Evolutionary conservation across 371 early-diverging fungal species (phyloP).

Genomic region (Polyrhizophydium stewartii): DNA sequence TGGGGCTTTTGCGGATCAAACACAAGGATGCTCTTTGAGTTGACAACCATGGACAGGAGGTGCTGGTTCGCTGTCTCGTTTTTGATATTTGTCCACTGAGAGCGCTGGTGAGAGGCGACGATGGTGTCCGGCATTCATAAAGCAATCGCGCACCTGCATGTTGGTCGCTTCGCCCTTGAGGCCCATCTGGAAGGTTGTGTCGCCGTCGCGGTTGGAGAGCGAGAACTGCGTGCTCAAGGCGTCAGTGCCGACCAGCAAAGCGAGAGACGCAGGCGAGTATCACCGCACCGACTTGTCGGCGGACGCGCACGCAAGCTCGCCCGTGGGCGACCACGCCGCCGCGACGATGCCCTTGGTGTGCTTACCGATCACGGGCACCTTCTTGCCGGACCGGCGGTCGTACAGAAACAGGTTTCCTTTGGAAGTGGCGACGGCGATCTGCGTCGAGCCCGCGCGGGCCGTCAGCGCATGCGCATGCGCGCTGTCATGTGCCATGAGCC

Average conservation of each 20-base stretch:
- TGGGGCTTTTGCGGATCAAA: conserved; percentile 20
- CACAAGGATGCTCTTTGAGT: conserved; percentile 26
- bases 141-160: conserved; percentile 28
- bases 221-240: conserved; percentile 35
- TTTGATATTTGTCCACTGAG: conserved; percentile 29
- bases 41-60: conserved; percentile 30
- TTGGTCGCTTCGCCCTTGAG: conserved; percentile 33
- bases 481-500: background rate
- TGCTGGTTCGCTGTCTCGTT: conserved; percentile 7
- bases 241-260: no score
- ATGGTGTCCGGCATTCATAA: no score
- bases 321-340: conserved; percentile 27
- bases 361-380: conserved; percentile 36
- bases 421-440: conserved; percentile 35
- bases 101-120: no score
- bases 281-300: conserved; percentile 29
- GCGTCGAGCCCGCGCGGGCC: background rate
- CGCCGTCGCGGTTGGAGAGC: conserved; percentile 34
- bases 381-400: conserved; percentile 25
- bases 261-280: no score
- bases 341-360: conserved; percentile 35
- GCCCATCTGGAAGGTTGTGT: conserved; percentile 34
- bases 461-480: background rate
- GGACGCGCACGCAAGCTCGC: conserved; percentile 35
- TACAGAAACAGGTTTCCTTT: conserved; percentile 38